A percentile compares a stretch with the other conserved stretches of the same genome.
These are phyloP conservation scores for Wallacemonas collosoma DNA, from an alignment of 208 protist species.

Conservation along the genomic window DNA sequence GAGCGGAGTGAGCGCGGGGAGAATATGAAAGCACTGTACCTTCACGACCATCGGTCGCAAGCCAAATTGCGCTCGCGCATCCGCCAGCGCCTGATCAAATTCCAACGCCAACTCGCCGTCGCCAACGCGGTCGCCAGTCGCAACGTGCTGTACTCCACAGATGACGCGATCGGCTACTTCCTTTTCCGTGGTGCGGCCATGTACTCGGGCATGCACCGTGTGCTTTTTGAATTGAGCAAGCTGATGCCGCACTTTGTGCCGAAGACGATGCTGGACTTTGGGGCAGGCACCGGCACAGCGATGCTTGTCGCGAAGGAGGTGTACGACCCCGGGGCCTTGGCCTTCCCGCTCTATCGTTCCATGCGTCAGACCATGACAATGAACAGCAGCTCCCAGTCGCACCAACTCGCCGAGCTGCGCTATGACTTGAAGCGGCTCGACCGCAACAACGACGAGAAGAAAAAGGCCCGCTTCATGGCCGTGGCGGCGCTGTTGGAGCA, in stretches of 20 bases:
- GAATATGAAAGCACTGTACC: conserved; percentile 64
- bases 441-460: conserved; percentile 83
- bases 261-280: conserved; percentile 89
- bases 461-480: conserved; percentile 88
- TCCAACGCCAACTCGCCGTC: conserved; percentile 83
- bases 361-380: conserved; percentile 81
- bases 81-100: conserved; percentile 82
- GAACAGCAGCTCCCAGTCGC: conserved; percentile 56
- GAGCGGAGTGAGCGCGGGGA: conserved; percentile 77
- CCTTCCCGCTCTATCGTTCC: conserved; percentile 85
- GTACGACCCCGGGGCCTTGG: conserved; percentile 82
- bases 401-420: conserved; percentile 66
- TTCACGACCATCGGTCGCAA: conserved; percentile 79
- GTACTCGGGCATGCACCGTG: conserved; percentile 89
- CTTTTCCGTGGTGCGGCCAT: conserved; percentile 86
- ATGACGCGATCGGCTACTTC: conserved; percentile 90
- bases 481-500: conserved; percentile 80
- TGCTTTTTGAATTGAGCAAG: conserved; percentile 88
- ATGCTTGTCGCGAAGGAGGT: conserved; percentile 89
- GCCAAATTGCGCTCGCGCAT: conserved; percentile 87
- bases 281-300: conserved; percentile 81
- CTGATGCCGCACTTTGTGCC: conserved; percentile 87
- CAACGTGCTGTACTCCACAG: conserved; percentile 78
- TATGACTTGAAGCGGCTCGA: conserved; percentile 76
- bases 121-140: conserved; percentile 80